phyloP scores from a whole-genome alignment of 495 filamentous ascomycete genomes.

The Lasiosphaeria ovina region DNA sequence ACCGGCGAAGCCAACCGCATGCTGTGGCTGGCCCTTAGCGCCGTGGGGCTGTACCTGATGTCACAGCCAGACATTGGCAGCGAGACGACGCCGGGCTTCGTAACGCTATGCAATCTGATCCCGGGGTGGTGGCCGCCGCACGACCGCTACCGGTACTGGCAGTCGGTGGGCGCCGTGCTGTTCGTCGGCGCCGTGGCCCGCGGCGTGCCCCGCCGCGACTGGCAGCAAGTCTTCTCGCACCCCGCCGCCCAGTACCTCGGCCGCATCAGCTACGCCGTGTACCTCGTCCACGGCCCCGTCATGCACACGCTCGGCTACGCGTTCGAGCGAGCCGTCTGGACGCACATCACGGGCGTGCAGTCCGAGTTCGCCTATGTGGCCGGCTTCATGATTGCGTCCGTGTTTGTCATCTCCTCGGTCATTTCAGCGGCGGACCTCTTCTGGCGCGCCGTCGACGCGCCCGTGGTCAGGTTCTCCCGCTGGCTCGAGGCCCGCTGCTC shows the following conservation, averaged over 20 bases:
- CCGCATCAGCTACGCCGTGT: constrained; percentile 50
- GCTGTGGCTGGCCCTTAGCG: constrained; percentile 17
- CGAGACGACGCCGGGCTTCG: constrained; percentile 39
- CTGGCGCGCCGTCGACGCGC: constrained; percentile 45
- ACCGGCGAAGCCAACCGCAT: neutral
- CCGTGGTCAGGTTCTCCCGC: constrained; percentile 44
- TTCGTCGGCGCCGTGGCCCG: constrained; percentile 40
- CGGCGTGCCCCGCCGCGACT: constrained; percentile 19
- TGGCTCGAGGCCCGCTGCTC: constrained; percentile 37
- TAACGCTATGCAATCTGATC: constrained; percentile 36
- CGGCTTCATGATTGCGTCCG: constrained; percentile 35
- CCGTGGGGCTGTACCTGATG: constrained; percentile 42
- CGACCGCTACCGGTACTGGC: constrained; percentile 44
- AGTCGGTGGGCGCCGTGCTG: constrained; percentile 38
- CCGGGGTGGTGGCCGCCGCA: constrained; percentile 37
- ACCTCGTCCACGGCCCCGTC: constrained; percentile 53
- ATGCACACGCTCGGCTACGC: constrained; percentile 44
- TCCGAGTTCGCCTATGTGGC: constrained; percentile 27
- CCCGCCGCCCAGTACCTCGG: constrained; percentile 46
- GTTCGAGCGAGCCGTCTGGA: constrained; percentile 35
- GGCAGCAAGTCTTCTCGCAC: constrained; percentile 39
- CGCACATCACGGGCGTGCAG: constrained; percentile 32
- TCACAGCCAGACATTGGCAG: constrained; percentile 40
- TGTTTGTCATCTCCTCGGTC: constrained; percentile 38
- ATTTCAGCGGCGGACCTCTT: constrained; percentile 48